Base-by-base conservation (phyloP, 139 green algal species). In the Chlamydomonas sp. region DNA sequence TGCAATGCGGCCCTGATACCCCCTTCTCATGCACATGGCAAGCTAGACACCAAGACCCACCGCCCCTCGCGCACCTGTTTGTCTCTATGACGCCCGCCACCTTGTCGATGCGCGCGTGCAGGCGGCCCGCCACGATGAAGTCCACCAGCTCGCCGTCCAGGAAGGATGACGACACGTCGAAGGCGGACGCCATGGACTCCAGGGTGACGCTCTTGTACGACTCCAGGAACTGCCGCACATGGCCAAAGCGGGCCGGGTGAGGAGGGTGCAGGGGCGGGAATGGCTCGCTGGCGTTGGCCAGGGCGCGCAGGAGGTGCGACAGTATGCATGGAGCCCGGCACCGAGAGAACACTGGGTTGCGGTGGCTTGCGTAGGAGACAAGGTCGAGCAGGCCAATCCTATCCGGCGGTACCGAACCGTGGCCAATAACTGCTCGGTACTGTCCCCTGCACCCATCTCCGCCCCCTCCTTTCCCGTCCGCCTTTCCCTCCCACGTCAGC, bases 71-170 rank as follows among this genome's bases (percentile, higher is more conserved):
- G 64, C 92, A 96, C 91, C 96, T 91, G 90, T 96, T 99, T 20
- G 97, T 99, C 90, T 99, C 94, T 5, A 99, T 92, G 58, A 99
- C 90, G 57, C 95, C 95, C 60, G 93, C 92, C 62, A 98, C 98
- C 90, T 98, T 98, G 94, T 99, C 98, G 66, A 99, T 99, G 89
- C 98, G 98, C n/a, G 96, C 97, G 77, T 97, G 94, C 62, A 99
- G 90, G 4, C 96, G 93, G 2, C 97, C 98, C 6, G 94, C 92
- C 10, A 97, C 96, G 79, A 99, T 99, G 90, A 99, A 98, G 85
- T 97, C 94, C 1, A 84, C 77, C 73, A 93, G 74, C 85, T 95
- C 93, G 5, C 62, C 75, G 88, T 95, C 95, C 68, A 96, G 82
- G 88, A 97, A 97, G 15, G 76, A 79, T 0, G 31, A 49, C 31